Evolutionary conservation across 2,329 filamentous ascomycete species (phyloP).

Genomic region (Xylariaceae sp.): DNA sequence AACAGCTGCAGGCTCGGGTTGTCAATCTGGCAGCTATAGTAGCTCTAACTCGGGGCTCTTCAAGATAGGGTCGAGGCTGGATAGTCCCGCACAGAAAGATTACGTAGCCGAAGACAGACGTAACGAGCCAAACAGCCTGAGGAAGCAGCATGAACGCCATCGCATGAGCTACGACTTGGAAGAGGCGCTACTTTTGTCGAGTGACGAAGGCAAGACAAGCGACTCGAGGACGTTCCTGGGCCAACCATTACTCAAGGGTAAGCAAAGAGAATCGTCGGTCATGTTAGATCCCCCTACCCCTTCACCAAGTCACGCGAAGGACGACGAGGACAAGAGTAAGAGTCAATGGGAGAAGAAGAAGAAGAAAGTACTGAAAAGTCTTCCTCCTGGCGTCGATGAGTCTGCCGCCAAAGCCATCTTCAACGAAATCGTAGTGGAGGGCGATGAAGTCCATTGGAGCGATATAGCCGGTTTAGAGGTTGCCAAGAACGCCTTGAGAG

Average conservation of each 20-base stretch:
- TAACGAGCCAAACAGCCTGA: slow-evolving; percentile 25
- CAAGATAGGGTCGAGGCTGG: slow-evolving; percentile 10
- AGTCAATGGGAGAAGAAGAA: slow-evolving; percentile 58
- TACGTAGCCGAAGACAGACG: slow-evolving; percentile 12
- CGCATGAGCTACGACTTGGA: slow-evolving; percentile 16
- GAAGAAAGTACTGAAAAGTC: slow-evolving; percentile 62
- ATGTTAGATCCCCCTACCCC: slow-evolving; percentile 44
- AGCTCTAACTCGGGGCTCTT: slow-evolving; percentile 12
- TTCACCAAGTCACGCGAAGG: slow-evolving; percentile 41
- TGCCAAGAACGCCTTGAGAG: slow-evolving; percentile 86
- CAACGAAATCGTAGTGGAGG: slow-evolving; percentile 91
- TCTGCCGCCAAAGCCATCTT: slow-evolving; percentile 83
- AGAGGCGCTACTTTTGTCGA: slow-evolving; percentile 20
- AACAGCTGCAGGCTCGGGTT: slow-evolving; percentile 15
- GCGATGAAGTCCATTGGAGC: slow-evolving; percentile 90
- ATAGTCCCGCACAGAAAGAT: slow-evolving; percentile 19
- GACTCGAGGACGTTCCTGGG: neutral
- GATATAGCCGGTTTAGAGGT: slow-evolving; percentile 88
- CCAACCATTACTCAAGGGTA: slow-evolving; percentile 30
- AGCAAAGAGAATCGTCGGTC: slow-evolving; percentile 38
- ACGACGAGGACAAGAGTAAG: slow-evolving; percentile 38
- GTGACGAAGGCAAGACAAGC: slow-evolving; percentile 20
- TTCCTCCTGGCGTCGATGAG: slow-evolving; percentile 78
- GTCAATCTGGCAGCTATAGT: slow-evolving; percentile 17
- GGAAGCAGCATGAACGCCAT: slow-evolving; percentile 19